phyloP scores from a whole-genome alignment of 1,284 basidiomycete genomes.

The Puccinia horiana region DNA sequence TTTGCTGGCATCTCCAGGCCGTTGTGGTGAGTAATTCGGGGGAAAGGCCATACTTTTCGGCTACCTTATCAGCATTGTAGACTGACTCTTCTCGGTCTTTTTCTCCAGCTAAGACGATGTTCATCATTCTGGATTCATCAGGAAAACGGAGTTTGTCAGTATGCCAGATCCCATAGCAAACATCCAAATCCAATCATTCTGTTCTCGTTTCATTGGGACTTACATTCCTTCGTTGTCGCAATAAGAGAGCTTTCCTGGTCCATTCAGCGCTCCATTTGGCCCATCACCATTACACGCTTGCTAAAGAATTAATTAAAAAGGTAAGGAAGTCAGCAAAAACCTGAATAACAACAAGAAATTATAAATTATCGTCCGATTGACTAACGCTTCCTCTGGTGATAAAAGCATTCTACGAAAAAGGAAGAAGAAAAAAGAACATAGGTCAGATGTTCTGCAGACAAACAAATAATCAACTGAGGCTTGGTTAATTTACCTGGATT shows the following conservation, averaged over 20 bases:
- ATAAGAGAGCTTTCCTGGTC: conserved; percentile 23
- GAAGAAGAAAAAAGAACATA: background rate
- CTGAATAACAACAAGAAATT: background rate
- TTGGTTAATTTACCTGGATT: conserved; percentile 24
- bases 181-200: background rate
- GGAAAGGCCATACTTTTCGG: conserved; percentile 40
- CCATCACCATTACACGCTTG: conserved; percentile 41
- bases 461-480: background rate
- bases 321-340: background rate
- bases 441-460: background rate
- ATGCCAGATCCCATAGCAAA: background rate
- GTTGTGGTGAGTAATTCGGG: conserved; percentile 30
- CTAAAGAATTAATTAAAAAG: background rate
- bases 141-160: background rate
- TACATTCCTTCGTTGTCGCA: conserved; percentile 47
- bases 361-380: background rate
- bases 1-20: conserved; percentile 48
- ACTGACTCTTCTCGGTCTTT: conserved; percentile 27
- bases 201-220: background rate
- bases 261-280: conserved; percentile 21
- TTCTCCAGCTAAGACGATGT: conserved; percentile 34
- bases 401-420: conserved; percentile 27
- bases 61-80: conserved; percentile 20
- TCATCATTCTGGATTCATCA: conserved; percentile 40
- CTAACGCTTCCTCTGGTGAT: conserved; percentile 47